phyloP scores from a whole-genome alignment of 2,329 filamentous ascomycete species.

The Shiraia bambusicola region DNA sequence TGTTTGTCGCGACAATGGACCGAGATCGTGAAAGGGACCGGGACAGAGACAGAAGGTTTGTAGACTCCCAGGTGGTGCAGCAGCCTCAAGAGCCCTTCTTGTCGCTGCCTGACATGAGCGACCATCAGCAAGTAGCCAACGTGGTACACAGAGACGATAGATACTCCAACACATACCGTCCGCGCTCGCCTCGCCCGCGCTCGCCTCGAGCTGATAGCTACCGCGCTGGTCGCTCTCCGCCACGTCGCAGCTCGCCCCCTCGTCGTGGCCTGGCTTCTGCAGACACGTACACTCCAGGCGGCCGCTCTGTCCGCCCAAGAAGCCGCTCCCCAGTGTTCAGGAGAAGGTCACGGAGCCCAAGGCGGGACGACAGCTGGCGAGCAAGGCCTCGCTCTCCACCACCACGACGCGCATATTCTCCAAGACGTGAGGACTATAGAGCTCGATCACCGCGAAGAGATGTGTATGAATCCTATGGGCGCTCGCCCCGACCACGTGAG shows the following conservation, averaged over 20 bases:
- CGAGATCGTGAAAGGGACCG: conserved; percentile 46
- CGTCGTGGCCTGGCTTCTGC: conserved; percentile 40
- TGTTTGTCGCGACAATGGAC: conserved; percentile 29
- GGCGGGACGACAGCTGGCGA: conserved; percentile 48
- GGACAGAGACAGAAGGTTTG: conserved; percentile 49
- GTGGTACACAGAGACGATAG: conserved; percentile 33
- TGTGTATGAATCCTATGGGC: conserved; percentile 43
- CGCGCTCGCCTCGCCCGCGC: conserved; percentile 36
- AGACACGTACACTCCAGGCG: conserved; percentile 46
- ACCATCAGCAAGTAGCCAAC: conserved; percentile 13
- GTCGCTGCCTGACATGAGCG: background rate
- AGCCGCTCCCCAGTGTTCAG: conserved; percentile 44
- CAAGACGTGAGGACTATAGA: conserved; percentile 43
- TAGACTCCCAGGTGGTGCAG: conserved; percentile 22
- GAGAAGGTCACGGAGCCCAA: conserved; percentile 45
- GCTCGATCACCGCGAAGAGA: conserved; percentile 45
- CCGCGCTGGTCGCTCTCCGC: conserved; percentile 38
- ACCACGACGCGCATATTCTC: conserved; percentile 45
- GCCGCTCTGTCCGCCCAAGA: conserved; percentile 38
- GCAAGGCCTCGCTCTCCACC: conserved; percentile 53
- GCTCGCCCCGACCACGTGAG: conserved; percentile 46
- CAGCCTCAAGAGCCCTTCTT: conserved; percentile 1
- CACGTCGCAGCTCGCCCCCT: conserved; percentile 30
- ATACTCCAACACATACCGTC: conserved; percentile 43
- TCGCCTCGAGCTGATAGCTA: conserved; percentile 42